Evolutionary conservation across 2,329 filamentous ascomycete species (phyloP).

Genomic region (Microdochium trichocladiopsis): DNA sequence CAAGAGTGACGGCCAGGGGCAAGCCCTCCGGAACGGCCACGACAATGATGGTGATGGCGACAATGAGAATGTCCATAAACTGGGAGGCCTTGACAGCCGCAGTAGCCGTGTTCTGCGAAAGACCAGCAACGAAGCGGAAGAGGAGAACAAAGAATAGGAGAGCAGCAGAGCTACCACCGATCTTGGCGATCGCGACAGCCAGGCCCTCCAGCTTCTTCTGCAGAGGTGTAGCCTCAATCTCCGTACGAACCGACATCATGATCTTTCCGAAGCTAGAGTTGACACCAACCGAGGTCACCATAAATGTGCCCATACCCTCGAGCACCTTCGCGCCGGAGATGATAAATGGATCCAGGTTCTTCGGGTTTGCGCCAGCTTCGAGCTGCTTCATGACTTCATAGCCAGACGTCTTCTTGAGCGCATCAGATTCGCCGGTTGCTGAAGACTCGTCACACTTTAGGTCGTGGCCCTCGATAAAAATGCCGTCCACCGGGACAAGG

Average conservation of each 20-base stretch:
- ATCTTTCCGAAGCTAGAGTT: slow-evolving; percentile 48
- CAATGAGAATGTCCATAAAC: slow-evolving; percentile 57
- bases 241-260: slow-evolving; percentile 46
- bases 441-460: slow-evolving; percentile 65
- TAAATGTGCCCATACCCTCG: slow-evolving; percentile 45
- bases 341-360: slow-evolving; percentile 55
- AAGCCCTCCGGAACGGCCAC: slow-evolving; percentile 64
- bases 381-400: slow-evolving; percentile 51
- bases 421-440: slow-evolving; percentile 63
- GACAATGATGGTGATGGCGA: slow-evolving; percentile 59
- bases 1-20: slow-evolving; percentile 61
- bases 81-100: slow-evolving; percentile 53
- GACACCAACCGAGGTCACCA: slow-evolving; percentile 47
- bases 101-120: slow-evolving; percentile 39
- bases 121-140: slow-evolving; percentile 65
- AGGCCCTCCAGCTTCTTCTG: slow-evolving; percentile 45
- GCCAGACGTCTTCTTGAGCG: slow-evolving; percentile 56
- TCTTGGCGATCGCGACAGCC: slow-evolving; percentile 42
- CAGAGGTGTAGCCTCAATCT: slow-evolving; percentile 44
- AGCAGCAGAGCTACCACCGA: slow-evolving; percentile 59
- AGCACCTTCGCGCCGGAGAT: slow-evolving; percentile 50
- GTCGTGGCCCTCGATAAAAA: slow-evolving; percentile 57
- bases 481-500: slow-evolving; percentile 58
- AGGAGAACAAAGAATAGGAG: slow-evolving; percentile 73
- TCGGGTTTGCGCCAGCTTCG: slow-evolving; percentile 40